Evolutionary conservation across 345 rosid species (phyloP), one percentile per base, ranked within the genome.

Genomic region (Brassica carinata): DNA sequence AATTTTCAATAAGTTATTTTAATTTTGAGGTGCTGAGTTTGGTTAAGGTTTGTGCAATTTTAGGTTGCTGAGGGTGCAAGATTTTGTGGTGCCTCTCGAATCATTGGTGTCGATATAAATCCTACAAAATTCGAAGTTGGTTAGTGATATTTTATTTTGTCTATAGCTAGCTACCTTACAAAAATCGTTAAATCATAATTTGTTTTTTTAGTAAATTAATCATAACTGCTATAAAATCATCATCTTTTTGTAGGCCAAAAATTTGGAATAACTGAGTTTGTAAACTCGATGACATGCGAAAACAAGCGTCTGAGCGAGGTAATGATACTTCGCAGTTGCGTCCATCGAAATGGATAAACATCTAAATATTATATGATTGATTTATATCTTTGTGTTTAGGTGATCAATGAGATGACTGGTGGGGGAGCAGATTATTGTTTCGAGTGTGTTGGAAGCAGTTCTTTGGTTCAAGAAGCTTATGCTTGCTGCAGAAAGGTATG

Each of bases 1-100:
- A 36, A 7, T 8, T 64, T 66, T 34, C 7, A 66, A 13, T 66
- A 0, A 11, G n/a, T 62, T 19, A 27, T 62, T 27, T 62, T 23
- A 5, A 11, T 61, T 26, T 65, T 15, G 27, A 15, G n/a, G 18
- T 63, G 10, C 4, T 59, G 9, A 70, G 8, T 29, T 30, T 31
- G 14, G 18, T 69, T 17, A 74, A 36, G 34, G 27, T 81, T 71
- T 75, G 59, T 57, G 81, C 23, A 27, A 77, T 58, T 31, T 69
- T 51, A 90, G 98, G 98, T 91, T 84, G 94, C 95, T 0, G 97
- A 92, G 74, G 98, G 97, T 73, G 88, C 97, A 3, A 87, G 89
- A 83, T 74, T 91, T 3, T 85, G 97, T 74, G 95, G 95, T 81
- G 97, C 98, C 66, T 62, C 84, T 26, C 88, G 88, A 82, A 90